Evolutionary conservation across 2,329 filamentous ascomycete genomes (phyloP).

Genomic region (Colletotrichum acutatum): DNA sequence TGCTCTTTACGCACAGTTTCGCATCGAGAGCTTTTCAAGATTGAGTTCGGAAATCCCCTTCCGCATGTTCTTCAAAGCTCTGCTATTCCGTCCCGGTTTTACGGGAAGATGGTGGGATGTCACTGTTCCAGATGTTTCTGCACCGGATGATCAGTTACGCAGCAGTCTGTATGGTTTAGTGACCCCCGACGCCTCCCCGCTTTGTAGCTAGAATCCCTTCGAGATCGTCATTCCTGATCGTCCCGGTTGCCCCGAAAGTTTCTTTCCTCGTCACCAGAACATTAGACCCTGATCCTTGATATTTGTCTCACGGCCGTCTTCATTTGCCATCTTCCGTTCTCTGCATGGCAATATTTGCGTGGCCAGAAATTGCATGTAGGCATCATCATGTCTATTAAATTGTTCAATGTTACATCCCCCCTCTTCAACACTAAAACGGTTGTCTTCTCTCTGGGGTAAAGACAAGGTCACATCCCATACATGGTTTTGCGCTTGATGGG

Average conservation of each 20-base stretch:
- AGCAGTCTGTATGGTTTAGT: neutral
- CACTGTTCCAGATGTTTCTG: neutral
- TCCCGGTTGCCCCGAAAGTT: neutral
- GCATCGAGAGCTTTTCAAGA: neutral
- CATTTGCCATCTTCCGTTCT: neutral
- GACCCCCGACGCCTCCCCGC: neutral
- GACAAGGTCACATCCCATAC: neutral
- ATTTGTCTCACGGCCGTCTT: neutral
- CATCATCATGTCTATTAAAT: neutral
- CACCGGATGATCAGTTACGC: neutral
- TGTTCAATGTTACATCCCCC: neutral
- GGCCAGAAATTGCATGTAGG: neutral
- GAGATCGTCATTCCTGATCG: neutral
- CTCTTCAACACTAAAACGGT: neutral
- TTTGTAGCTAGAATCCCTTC: neutral
- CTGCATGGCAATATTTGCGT: neutral
- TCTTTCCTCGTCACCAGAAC: neutral
- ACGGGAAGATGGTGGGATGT: constrained; percentile 26
- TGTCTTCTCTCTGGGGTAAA: neutral
- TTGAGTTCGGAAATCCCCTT: constrained; percentile 11
- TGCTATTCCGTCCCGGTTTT: neutral
- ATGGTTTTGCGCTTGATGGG: neutral
- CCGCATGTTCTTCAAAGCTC: neutral
- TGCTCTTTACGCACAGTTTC: constrained; percentile 3
- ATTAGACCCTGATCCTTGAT: neutral